A percentile compares a stretch with the other conserved stretches of the same genome.
Conservation (phyloP, 495 filamentous ascomycete species). For the Tuber indicum region DNA sequence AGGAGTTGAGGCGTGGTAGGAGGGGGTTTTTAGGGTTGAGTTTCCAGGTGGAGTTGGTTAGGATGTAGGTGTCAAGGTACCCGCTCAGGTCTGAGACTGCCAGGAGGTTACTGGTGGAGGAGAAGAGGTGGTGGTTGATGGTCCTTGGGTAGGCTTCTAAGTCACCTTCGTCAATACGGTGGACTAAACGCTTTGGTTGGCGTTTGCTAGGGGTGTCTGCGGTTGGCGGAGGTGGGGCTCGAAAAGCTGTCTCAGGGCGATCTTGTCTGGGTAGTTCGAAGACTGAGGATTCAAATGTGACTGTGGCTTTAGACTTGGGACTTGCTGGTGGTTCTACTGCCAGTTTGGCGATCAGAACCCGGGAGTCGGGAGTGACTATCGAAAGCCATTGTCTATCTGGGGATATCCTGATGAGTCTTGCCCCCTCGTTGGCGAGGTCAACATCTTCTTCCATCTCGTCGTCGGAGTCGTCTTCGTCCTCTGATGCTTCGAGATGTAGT, state of each 20-base stretch:
- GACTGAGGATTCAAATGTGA: conserved; percentile 46
- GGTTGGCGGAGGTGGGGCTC: conserved; percentile 44
- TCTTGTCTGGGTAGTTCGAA: conserved; percentile 43
- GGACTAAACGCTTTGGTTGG: conserved; percentile 17
- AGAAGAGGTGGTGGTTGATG: conserved; percentile 70
- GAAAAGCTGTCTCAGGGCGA: conserved; percentile 43
- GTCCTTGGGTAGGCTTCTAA: conserved; percentile 72
- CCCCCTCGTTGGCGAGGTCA: conserved; percentile 51
- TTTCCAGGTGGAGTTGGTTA: conserved; percentile 61
- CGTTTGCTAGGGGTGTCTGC: conserved; percentile 17
- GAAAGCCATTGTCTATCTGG: conserved; percentile 73
- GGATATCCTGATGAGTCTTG: conserved; percentile 69
- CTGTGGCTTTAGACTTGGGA: conserved; percentile 52
- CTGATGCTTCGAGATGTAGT: conserved; percentile 36
- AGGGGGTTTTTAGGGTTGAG: conserved; percentile 60
- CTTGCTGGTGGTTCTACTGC: conserved; percentile 56
- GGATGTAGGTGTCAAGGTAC: conserved; percentile 75
- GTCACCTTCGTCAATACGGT: conserved; percentile 50
- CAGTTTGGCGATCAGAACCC: conserved; percentile 82
- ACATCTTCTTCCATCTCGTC: conserved; percentile 36
- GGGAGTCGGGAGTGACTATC: conserved; percentile 85
- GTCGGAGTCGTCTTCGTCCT: conserved; percentile 16
- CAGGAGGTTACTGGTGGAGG: conserved; percentile 69
- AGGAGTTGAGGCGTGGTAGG: conserved; percentile 68
- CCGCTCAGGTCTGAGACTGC: conserved; percentile 75